Evolutionary conservation across 2,329 filamentous ascomycete species (phyloP), one percentile per base, ranked within the genome.

Genomic region (Elsinoe australis): DNA sequence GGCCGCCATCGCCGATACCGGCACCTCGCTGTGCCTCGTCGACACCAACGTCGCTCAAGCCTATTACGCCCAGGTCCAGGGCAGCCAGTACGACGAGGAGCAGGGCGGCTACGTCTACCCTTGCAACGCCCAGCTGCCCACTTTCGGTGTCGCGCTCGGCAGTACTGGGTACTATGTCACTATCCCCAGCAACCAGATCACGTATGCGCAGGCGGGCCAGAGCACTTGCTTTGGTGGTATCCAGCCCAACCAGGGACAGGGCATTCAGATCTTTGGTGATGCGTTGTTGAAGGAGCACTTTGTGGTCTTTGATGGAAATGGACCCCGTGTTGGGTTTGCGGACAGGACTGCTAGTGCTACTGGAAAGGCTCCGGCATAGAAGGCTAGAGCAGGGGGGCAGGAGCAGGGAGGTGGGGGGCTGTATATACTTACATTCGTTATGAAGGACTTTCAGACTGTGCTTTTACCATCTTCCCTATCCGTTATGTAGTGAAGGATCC

Each of bases 211-310:
- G 21, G 65, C 78, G 7, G 65, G 70, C 38, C 67, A 67, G 44
- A 70, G 70, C 33, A 76, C 69, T 49, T 86, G 82, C 69, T 85
- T 82, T 55, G 82, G 81, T 51, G 82, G 80, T 55, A 65, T 86
- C 14, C 82, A 86, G 66, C 71, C 74, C 24, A 77, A 75, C 38
- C 58, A 58, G 49, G 69, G 72, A 1, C 67, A 67, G 10, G 65
- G 67, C 21, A 62, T 83, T 29, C 76, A 80, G 63, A 80, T 87
- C 59, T 73, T 73, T 49, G 79, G 79, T n/a, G 79, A 81, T 56
- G 69, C 74, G 19, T 73, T 81, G 62, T 70, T 82, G 58, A 78
- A 75, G 64, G 68, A 75, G 3, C 70, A 78, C 54, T 78, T 80
- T 57, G 76, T 78, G 36, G 76, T 78, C 49, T 82, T 82, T 58